phyloP scores from a whole-genome alignment of 345 rosid genomes.

The Eucalyptus sp. region DNA sequence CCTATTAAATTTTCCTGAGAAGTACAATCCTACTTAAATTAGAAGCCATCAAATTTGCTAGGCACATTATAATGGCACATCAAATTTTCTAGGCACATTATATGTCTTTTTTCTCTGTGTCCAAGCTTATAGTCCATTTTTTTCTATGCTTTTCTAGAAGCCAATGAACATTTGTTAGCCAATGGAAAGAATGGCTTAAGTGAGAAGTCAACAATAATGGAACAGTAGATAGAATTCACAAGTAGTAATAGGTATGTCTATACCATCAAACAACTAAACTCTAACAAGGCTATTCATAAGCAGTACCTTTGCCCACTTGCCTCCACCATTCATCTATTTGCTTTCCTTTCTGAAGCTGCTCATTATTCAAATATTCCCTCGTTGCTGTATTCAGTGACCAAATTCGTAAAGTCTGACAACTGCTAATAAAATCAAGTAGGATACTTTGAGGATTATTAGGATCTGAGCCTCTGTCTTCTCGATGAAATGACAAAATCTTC shows the following conservation, averaged over 20 bases:
- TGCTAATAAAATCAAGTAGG: slow-evolving; percentile 95
- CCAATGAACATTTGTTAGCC: neutral
- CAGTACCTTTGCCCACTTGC: slow-evolving; percentile 77
- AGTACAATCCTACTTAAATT: neutral
- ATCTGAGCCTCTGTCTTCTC: slow-evolving; percentile 87
- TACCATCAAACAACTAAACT: neutral
- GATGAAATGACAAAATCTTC: slow-evolving; percentile 85
- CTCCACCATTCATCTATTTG: slow-evolving; percentile 99
- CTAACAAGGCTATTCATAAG: neutral
- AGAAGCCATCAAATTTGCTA: neutral
- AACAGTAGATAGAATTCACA: neutral
- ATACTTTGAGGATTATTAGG: slow-evolving; percentile 87
- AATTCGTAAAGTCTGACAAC: slow-evolving; percentile 88
- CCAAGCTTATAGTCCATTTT: neutral
- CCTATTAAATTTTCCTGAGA: neutral
- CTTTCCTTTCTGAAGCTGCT: slow-evolving; percentile 90
- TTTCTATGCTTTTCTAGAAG: neutral
- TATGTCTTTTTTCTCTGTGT: neutral
- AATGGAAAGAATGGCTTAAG: neutral
- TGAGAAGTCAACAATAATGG: neutral
- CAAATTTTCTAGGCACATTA: neutral
- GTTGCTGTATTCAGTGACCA: slow-evolving; percentile 88
- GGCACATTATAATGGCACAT: neutral
- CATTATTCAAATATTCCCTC: slow-evolving; percentile 77
- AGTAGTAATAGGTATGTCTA: neutral